A percentile compares a stretch with the other conserved stretches of the same genome.
These are phyloP conservation scores for Coemansia sp. DNA, from an alignment of 192 early-diverging fungal species.

Conservation along the genomic window DNA sequence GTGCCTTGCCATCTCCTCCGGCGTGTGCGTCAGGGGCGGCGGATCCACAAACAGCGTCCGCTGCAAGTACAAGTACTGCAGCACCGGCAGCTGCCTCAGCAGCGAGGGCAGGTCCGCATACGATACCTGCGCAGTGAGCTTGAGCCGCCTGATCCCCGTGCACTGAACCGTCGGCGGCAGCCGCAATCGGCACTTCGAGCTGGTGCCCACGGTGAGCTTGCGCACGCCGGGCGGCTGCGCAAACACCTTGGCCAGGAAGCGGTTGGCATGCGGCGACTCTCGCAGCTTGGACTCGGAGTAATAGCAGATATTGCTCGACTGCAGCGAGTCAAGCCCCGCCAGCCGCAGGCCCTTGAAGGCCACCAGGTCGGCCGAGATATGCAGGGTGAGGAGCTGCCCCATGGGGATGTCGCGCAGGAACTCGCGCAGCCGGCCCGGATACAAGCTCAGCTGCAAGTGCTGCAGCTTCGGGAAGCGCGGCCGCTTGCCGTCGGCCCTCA, in stretches of 20 bases:
- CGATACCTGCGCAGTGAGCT: slow-evolving; percentile 14
- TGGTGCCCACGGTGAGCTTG: slow-evolving; percentile 3
- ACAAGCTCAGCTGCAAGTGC: slow-evolving; percentile 19
- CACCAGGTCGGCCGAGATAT: slow-evolving; percentile 32
- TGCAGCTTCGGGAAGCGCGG: slow-evolving; percentile 40
- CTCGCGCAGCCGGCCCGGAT: slow-evolving; percentile 33
- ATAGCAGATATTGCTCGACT: slow-evolving; percentile 10
- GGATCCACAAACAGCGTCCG: slow-evolving; percentile 14
- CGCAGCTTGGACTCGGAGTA: slow-evolving; percentile 15
- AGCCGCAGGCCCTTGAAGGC: slow-evolving; percentile 37
- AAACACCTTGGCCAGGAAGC: slow-evolving; percentile 23
- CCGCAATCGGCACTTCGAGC: slow-evolving; percentile 20
- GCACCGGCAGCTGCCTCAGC: slow-evolving; percentile 14
- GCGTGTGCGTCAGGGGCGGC: slow-evolving; percentile 20
- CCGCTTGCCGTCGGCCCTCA: slow-evolving; percentile 17
- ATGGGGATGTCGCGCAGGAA: slow-evolving; percentile 29
- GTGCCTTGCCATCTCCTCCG: slow-evolving; percentile 29
- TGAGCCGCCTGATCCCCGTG: slow-evolving; percentile 17
- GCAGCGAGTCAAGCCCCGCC: slow-evolving; percentile 7
- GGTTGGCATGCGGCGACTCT: slow-evolving; percentile 26
- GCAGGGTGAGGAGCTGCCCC: slow-evolving; percentile 20
- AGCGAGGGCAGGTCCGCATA: slow-evolving; percentile 21
- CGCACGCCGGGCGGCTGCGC: slow-evolving; percentile 16
- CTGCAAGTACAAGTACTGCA: slow-evolving; percentile 34
- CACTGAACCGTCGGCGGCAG: slow-evolving; percentile 18